Evolutionary conservation across 441 rosid genomes (phyloP).

Genomic region (Biscutella auriculata): DNA sequence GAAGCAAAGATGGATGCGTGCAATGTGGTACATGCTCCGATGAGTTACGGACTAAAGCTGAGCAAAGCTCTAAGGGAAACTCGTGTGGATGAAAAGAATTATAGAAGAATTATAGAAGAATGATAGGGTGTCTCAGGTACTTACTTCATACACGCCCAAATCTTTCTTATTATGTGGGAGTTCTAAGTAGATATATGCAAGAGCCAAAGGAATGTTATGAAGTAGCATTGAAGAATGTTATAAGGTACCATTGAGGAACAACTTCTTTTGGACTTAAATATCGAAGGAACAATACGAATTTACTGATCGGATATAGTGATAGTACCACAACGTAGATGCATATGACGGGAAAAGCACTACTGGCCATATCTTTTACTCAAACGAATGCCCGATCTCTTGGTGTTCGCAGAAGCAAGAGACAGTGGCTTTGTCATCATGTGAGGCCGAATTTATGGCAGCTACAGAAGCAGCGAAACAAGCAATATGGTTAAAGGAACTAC

Average conservation of each 20-base stretch:
- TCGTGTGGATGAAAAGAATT: neutral
- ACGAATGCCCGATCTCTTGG: no score
- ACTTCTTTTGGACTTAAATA: neutral
- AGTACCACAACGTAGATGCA: no score
- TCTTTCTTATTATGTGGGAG: neutral
- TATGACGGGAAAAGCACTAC: neutral
- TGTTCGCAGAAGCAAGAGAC: no score
- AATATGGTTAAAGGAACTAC: no score
- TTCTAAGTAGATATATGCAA: neutral
- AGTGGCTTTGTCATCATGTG: no score
- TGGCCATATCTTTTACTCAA: no score
- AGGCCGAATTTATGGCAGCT: no score
- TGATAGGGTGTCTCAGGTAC: neutral
- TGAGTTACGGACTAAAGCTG: neutral
- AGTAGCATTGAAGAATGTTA: neutral
- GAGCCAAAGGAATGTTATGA: neutral
- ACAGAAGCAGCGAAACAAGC: no score
- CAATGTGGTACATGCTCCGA: neutral
- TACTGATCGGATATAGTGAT: no score
- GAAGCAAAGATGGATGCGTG: neutral
- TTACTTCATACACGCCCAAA: neutral
- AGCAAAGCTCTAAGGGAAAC: neutral
- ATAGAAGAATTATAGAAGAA: neutral
- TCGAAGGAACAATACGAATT: neutral
- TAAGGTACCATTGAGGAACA: neutral